phyloP scores from a whole-genome alignment of 495 filamentous ascomycete genomes.

The Penicillium ochrochloron region DNA sequence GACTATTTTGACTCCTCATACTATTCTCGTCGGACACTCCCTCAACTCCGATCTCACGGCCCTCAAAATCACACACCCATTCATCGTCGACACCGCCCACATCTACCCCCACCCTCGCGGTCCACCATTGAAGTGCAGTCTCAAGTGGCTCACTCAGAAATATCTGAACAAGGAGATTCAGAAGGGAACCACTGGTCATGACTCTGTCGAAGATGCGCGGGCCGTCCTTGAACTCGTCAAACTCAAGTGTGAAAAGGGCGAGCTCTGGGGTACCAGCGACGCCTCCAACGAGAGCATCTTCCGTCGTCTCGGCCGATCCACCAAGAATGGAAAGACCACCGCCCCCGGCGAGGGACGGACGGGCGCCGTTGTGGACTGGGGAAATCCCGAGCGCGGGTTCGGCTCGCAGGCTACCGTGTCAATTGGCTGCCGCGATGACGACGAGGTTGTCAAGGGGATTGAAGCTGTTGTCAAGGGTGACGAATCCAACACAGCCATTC shows the following conservation, averaged over 20 bases:
- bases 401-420: constrained; percentile 71
- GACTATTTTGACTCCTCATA: constrained; percentile 69
- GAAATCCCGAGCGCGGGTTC: constrained; percentile 72
- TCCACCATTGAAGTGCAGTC: constrained; percentile 70
- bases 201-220: constrained; percentile 88
- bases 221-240: constrained; percentile 92
- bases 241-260: constrained; percentile 91
- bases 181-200: constrained; percentile 76
- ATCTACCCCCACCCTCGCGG: constrained; percentile 84
- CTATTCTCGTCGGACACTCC: constrained; percentile 89
- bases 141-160: constrained; percentile 83
- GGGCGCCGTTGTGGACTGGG: constrained; percentile 89
- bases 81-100: constrained; percentile 86
- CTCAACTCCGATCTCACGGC: constrained; percentile 88
- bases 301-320: constrained; percentile 70
- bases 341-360: constrained; percentile 57
- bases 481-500: constrained; percentile 61
- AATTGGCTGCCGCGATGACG: constrained; percentile 76
- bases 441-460: constrained; percentile 73
- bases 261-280: constrained; percentile 77
- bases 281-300: constrained; percentile 82
- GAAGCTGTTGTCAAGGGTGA: constrained; percentile 72
- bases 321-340: constrained; percentile 54
- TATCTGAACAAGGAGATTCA: constrained; percentile 87
- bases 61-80: constrained; percentile 84